These are phyloP conservation scores for Heterobasidion occidentale DNA, from an alignment of 1,284 basidiomycete genomes.

Conservation along the genomic window DNA sequence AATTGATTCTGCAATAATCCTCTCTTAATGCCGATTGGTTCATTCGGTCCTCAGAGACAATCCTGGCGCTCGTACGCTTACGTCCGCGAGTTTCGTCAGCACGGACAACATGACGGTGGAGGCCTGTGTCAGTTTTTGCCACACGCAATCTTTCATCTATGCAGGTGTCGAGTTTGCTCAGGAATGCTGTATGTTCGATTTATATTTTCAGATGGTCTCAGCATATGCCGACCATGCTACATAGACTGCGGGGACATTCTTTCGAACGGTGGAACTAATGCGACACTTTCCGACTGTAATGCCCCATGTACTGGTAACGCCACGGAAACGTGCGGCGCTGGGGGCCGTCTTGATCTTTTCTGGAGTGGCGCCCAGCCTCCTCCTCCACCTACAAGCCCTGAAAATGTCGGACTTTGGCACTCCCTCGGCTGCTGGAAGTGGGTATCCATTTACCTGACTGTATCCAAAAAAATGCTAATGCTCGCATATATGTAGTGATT, in stretches of 20 bases:
- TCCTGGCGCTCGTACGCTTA: slow-evolving; percentile 42
- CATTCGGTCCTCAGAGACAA: slow-evolving; percentile 35
- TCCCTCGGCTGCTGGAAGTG: slow-evolving; percentile 63
- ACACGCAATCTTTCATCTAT: slow-evolving; percentile 39
- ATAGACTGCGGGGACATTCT: slow-evolving; percentile 58
- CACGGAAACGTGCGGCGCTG: slow-evolving; percentile 51
- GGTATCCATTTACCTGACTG: slow-evolving; percentile 13
- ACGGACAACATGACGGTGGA: slow-evolving; percentile 56
- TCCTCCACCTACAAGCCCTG: slow-evolving; percentile 38
- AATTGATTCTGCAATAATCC: not conserved
- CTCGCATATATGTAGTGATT: slow-evolving; percentile 31
- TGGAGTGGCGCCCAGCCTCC: slow-evolving; percentile 51
- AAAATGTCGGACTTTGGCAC: slow-evolving; percentile 49
- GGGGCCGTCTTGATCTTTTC: slow-evolving; percentile 50
- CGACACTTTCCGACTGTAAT: slow-evolving; percentile 47
- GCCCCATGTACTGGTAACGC: slow-evolving; percentile 55
- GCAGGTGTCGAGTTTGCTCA: slow-evolving; percentile 53
- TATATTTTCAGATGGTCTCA: not conserved
- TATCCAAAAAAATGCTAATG: not conserved
- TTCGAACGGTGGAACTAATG: slow-evolving; percentile 35
- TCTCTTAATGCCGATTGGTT: slow-evolving; percentile 2
- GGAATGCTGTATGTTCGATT: slow-evolving; percentile 43
- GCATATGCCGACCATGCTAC: slow-evolving; percentile 1
- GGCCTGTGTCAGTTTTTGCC: slow-evolving; percentile 55
- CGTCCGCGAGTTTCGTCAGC: slow-evolving; percentile 33